Base-by-base conservation (phyloP, 768 basidiomycete species). In the Antrodiella citrinella region DNA sequence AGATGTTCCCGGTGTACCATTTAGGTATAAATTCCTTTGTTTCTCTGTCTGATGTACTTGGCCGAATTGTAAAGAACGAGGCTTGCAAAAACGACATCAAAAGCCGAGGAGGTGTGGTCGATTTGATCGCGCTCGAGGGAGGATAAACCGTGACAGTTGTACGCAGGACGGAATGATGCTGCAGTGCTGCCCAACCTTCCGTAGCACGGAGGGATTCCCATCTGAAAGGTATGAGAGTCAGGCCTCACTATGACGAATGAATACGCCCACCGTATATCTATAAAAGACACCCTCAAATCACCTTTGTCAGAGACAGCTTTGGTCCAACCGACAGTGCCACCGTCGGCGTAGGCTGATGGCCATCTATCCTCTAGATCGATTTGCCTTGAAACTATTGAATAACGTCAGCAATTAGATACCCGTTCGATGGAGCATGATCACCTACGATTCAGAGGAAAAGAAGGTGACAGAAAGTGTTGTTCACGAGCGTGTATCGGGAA, bases 1-100 rank as follows among this genome's bases (percentile, higher is more conserved):
- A 95, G n/a, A 95, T 81, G 61, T 95, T 90, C 26, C 90, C 91
- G n/a, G 78, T 66, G 62, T 84, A 76, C 91, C 91, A 95, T 60
- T 76, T 66, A 4, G 72, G 70, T 4, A 69, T 57, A 15, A 57
- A 20, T 3, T 60, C 47, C 2, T 44, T 44, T 11, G 57, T 46
- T 19, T 56, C 48, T n/a, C n/a, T n/a, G n/a, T n/a, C n/a, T n/a
- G n/a, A n/a, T 25, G 65, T 48, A 10, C 60, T 57, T 10, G 86
- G 82, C 11, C 85, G 55, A 40, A 95, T 61, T 4, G 87, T 70
- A 59, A 91, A 89, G 62, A 85, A 91, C 2, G 89, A 82, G 0
- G 80, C 90, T 58, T 84, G 86, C 9, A 10, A 92, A 69, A 25
- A 84, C 71, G 1, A 88, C 69, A 43, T 18, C 15, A 43, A 22